Conservation (phyloP, 2,329 filamentous ascomycete genomes). For the Ciborinia camelliae region DNA sequence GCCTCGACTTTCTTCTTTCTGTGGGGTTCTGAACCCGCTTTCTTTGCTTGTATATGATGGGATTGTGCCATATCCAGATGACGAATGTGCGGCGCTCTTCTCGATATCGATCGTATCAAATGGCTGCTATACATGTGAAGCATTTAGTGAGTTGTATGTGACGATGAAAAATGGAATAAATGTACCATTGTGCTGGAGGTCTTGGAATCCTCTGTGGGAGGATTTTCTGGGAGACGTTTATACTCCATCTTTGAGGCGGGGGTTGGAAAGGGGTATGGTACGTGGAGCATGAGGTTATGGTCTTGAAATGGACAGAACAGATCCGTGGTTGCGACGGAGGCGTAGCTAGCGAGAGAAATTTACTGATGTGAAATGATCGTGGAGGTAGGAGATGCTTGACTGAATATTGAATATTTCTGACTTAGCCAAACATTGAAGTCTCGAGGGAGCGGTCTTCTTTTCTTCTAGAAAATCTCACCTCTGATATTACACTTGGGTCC, state of each 20-base stretch:
- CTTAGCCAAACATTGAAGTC: neutral
- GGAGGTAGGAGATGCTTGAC: neutral
- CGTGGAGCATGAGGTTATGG: neutral
- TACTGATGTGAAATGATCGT: neutral
- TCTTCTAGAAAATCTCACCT: neutral
- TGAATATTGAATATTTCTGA: neutral
- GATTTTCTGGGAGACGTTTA: constrained; percentile 11
- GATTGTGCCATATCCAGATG: constrained; percentile 13
- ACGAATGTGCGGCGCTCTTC: neutral
- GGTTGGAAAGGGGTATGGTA: constrained; percentile 6
- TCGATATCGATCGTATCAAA: constrained; percentile 13
- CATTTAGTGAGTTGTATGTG: neutral
- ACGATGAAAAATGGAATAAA: neutral
- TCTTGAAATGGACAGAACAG: neutral
- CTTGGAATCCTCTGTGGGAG: neutral
- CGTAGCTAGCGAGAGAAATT: neutral
- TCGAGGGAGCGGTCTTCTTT: neutral
- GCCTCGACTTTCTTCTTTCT: neutral
- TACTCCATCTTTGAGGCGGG: constrained; percentile 7
- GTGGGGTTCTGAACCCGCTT: neutral
- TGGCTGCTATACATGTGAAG: neutral
- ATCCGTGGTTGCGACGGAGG: neutral
- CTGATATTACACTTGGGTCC: neutral
- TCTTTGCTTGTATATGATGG: constrained; percentile 6
- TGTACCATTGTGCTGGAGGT: constrained; percentile 6